Base-by-base conservation (phyloP, 768 basidiomycete genomes). In the Podaxis sp. region DNA sequence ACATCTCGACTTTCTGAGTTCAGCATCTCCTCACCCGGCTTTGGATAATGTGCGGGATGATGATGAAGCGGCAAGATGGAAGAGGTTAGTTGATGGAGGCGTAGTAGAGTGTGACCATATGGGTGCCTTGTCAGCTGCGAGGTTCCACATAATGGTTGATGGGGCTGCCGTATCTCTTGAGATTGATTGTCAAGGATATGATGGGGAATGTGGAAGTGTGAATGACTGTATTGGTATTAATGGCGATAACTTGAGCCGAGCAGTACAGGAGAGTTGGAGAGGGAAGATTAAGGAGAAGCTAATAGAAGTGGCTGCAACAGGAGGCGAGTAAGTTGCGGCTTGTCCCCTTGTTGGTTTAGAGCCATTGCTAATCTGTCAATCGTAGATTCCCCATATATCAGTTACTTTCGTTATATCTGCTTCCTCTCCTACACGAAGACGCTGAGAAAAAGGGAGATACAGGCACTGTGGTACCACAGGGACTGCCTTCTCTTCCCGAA, bases 321-420 rank as follows among this genome's bases (percentile, higher is more conserved):
- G 79, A 73, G 71, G 57, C 52, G 71, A 63, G 69, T 77, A 63
- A 54, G 72, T 66, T 2, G 46, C 6, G 1, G 3, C 49, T 63
- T 63, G 26, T 52, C 54, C 10, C 8, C 26, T 60, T 46, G 60
- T 52, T 36, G 11, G 8, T 44, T 50, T 24, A 15, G 24, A 20
- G 26, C 26, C 33, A 11, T 11, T 26, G 37, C 6, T 41, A 30
- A 52, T 12, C 13, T 64, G n/a, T 49, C 46, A 17, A 28, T 41
- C 63, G 17, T 40, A 91, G 89, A 64, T 89, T 82, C 70, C 86
- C 85, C 0, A 68, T 83, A 15, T 91, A 85, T 69, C 80, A 89
- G 67, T 69, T 90, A 10, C 63, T 90, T 1, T 84, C 83, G 0
- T 70, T 80, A 0, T 80, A 87, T 66, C 79, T 88, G 24, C 74